phyloP scores from a whole-genome alignment of 306 rosid genomes.

The Boehmeria nivea region DNA sequence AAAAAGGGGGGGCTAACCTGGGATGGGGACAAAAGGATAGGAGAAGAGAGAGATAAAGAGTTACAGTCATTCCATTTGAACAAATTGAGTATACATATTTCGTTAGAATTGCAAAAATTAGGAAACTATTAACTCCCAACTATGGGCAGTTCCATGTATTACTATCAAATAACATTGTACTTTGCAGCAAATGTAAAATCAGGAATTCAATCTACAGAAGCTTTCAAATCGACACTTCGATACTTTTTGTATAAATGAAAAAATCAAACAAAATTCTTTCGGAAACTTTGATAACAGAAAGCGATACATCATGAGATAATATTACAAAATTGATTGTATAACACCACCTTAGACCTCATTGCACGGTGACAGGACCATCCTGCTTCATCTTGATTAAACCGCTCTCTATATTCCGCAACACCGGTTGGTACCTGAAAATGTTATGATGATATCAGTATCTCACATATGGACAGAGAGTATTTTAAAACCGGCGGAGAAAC shows the following conservation, averaged over 20 bases:
- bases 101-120: neutral
- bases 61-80: too few species aligned
- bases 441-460: slow-evolving; percentile 13
- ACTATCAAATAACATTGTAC: neutral
- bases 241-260: neutral
- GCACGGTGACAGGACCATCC: slow-evolving; percentile 38
- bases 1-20: too few species aligned
- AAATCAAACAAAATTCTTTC: neutral
- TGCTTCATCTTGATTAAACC: slow-evolving; percentile 76
- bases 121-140: neutral
- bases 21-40: too few species aligned
- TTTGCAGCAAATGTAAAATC: neutral
- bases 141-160: too few species aligned
- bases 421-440: slow-evolving; percentile 72
- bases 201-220: slow-evolving; percentile 1
- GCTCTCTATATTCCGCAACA: slow-evolving; percentile 76
- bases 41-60: too few species aligned
- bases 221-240: neutral
- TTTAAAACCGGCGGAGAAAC: neutral
- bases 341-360: neutral
- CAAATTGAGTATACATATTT: too few species aligned
- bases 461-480: neutral
- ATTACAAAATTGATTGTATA: neutral
- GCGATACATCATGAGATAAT: neutral
- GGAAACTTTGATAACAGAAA: slow-evolving; percentile 10